Conservation (phyloP, 2,329 filamentous ascomycete species). For the Pseudopithomyces chartarum region DNA sequence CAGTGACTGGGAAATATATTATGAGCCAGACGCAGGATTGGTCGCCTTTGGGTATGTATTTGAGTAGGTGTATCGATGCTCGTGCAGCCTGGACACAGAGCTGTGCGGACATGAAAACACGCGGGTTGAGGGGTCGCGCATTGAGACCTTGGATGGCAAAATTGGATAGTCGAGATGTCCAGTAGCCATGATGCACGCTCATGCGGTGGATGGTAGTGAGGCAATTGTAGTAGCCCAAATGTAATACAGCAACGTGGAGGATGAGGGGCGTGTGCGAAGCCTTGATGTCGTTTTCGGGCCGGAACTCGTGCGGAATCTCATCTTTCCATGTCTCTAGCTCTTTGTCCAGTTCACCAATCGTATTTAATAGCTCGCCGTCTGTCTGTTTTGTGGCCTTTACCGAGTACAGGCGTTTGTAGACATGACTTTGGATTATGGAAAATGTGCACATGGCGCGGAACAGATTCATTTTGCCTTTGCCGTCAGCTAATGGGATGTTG, state of each 20-base stretch:
- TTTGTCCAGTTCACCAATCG: slow-evolving; percentile 89
- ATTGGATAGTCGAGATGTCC: slow-evolving; percentile 93
- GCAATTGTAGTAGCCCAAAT: slow-evolving; percentile 98
- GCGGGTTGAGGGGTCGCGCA: slow-evolving; percentile 84
- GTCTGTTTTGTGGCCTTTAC: slow-evolving; percentile 90
- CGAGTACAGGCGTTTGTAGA: slow-evolving; percentile 92
- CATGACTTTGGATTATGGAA: slow-evolving; percentile 86
- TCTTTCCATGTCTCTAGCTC: slow-evolving; percentile 94
- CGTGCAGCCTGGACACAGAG: slow-evolving; percentile 91
- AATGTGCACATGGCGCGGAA: slow-evolving; percentile 94
- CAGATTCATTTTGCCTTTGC: slow-evolving; percentile 90
- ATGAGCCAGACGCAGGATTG: slow-evolving; percentile 96
- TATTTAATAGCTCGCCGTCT: slow-evolving; percentile 90
- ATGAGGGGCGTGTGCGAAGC: slow-evolving; percentile 92
- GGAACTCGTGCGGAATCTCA: slow-evolving; percentile 89
- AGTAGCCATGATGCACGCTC: slow-evolving; percentile 97
- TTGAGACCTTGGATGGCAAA: slow-evolving; percentile 95
- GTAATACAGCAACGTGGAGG: slow-evolving; percentile 88
- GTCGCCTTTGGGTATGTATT: slow-evolving; percentile 95
- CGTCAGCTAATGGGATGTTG: slow-evolving; percentile 87
- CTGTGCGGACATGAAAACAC: slow-evolving; percentile 91
- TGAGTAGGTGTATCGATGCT: slow-evolving; percentile 90
- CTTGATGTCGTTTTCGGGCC: slow-evolving; percentile 96
- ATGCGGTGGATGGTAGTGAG: slow-evolving; percentile 97
- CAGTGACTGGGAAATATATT: slow-evolving; percentile 94